A percentile compares a stretch with the other conserved stretches of the same genome.
Evolutionary conservation across 2,329 filamentous ascomycete genomes (phyloP).

Genomic region (Coniochaeta ligniaria): DNA sequence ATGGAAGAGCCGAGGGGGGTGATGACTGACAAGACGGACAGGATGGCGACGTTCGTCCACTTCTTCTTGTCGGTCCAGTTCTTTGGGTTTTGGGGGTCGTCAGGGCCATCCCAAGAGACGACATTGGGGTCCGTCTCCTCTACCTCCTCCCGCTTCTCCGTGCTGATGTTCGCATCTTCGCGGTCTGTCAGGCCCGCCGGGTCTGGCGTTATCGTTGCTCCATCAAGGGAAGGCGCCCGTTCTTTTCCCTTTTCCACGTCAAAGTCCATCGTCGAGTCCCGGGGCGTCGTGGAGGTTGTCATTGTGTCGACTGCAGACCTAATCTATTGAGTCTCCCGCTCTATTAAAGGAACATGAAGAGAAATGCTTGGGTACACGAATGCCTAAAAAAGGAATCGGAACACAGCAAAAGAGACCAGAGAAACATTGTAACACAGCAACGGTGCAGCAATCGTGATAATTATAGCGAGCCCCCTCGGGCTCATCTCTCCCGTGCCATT

Average conservation of each 20-base stretch:
- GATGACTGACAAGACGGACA: slow-evolving; percentile 53
- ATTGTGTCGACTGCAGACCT: neutral
- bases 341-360: neutral
- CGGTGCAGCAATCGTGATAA: neutral
- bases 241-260: neutral
- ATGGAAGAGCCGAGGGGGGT: slow-evolving; percentile 50
- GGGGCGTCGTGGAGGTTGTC: neutral
- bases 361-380: neutral
- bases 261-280: neutral
- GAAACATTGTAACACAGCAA: neutral
- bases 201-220: neutral
- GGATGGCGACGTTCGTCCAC: slow-evolving; percentile 47
- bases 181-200: neutral
- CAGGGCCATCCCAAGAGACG: slow-evolving; percentile 43
- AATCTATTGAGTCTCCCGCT: neutral
- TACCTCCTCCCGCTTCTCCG: neutral
- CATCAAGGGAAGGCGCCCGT: neutral
- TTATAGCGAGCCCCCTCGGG: neutral
- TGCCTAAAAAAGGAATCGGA: neutral
- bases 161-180: neutral
- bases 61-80: slow-evolving; percentile 51
- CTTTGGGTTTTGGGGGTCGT: slow-evolving; percentile 42
- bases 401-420: neutral
- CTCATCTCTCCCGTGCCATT: neutral
- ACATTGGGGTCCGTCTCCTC: slow-evolving; percentile 27